Base-by-base conservation (phyloP, 495 filamentous ascomycete species). In the Penicillium robsamsonii region DNA sequence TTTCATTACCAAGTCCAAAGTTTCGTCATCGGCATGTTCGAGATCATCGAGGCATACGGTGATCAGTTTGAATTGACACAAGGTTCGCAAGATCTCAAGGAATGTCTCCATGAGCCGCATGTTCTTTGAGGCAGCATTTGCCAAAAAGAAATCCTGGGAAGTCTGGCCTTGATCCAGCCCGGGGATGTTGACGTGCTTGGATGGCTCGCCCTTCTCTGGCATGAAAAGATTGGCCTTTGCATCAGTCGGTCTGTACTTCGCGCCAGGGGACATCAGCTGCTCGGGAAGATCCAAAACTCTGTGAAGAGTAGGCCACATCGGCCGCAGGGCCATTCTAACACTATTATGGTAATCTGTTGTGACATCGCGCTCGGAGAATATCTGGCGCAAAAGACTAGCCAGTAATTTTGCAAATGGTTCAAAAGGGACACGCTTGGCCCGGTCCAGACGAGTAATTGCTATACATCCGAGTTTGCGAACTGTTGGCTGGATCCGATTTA, bases 311-410 rank as follows among this genome's bases (percentile, higher is more conserved):
- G 85, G 79, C 91, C 91, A 96, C 55, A 90, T 81, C 4, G 88
- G 84, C 17, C 84, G 83, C 45, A 93, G 80, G 51, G 88, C 88
- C 20, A 81, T 76, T 53, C 89, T 85, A 17, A 96, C 70, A 46
- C 78, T 79, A 52, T 88, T 81, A 57, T 96, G 92, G 61, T 95
- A 94, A 4, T 87, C 80, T 0, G 88, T 95, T 2, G 85, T 85
- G 2, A 92, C 87, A 70, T 96, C 89, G 50, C 86, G 86, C 66
- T 96, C 91, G 0, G 90, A 92, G 74, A 93, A 96, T 8, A 95
- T 91, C 62, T 96, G 92, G 47, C 90, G 88, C 58, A 96, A 88
- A 5, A 96, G 74, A 38, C 88, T 92, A 6, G 89, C 89, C 56
- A 96, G 74, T 2, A 92, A 74, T 62, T 87, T 88, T 3, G 94